Conservation (phyloP, 1,284 basidiomycete genomes). For the Exobasidium cylindrosporum region DNA sequence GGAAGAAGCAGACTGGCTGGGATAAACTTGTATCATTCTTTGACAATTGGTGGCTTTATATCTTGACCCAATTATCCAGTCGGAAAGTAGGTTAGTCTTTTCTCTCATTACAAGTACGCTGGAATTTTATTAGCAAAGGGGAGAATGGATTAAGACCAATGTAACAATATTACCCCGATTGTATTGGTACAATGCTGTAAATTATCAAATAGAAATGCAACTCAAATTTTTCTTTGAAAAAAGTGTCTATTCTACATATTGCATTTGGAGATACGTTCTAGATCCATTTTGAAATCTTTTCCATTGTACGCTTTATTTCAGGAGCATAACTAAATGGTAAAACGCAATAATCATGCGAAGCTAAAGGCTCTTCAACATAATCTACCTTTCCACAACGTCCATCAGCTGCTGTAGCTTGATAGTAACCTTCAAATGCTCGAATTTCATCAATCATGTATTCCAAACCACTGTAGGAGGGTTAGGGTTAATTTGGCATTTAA, state of each 20-base stretch:
- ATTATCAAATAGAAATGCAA: too few species aligned
- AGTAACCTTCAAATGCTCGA: background rate
- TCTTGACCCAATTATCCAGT: too few species aligned
- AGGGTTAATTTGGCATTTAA: too few species aligned
- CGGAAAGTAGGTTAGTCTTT: too few species aligned
- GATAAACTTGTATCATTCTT: background rate
- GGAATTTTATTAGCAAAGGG: too few species aligned
- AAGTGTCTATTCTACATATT: too few species aligned
- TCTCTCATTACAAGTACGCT: too few species aligned
- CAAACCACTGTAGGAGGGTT: background rate
- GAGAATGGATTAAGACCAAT: too few species aligned
- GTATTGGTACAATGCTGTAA: too few species aligned
- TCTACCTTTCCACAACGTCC: background rate
- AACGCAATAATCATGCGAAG: slow-evolving; percentile 7
- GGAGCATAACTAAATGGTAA: background rate
- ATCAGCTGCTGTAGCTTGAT: background rate
- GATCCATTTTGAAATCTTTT: background rate
- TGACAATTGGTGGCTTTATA: background rate
- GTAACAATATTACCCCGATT: too few species aligned
- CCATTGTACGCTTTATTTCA: background rate
- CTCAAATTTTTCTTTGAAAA: too few species aligned
- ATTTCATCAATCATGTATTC: slow-evolving; percentile 10
- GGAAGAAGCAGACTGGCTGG: background rate
- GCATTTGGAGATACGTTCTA: background rate
- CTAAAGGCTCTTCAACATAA: slow-evolving; percentile 2